Evolutionary conservation across 1,284 basidiomycete species (phyloP), one percentile per base, ranked within the genome.

Genomic region (Xerocomus minutiporus): DNA sequence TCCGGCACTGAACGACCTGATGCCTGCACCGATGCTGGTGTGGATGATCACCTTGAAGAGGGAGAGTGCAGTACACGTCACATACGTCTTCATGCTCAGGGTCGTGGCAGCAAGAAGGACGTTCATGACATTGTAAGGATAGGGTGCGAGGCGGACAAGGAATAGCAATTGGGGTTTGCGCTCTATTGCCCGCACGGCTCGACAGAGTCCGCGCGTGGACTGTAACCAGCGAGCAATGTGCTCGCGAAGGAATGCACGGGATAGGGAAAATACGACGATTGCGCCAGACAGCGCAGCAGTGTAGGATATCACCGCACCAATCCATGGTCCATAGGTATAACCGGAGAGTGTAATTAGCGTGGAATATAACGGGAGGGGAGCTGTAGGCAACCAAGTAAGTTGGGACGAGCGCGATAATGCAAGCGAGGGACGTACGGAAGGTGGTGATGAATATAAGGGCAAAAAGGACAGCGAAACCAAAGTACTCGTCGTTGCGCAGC

Each of bases 101-200:
- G 84, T 83, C n/a, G 88, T 84, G n/a, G 88, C 88, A 3, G 91
- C 91, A 34, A 93, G 80, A 41, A 93, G 80, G 61, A 87, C 90
- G 73, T 93, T 93, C 84, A 93, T 90, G 63, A 93, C 85, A 70
- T 93, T 93, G 75, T 88, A 89, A 0, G 87, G 88, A 65, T 90
- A 90, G 5, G 88, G 88, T 17, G 88, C 91, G 46, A 93, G 77
- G 50, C 91, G 87, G 60, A 93, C 87, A 57, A 93, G 82, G 74
- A 93, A 92, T 46, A 93, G 81, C 7, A 93, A 77, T 64, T 83
- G 83, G 1, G 91, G 91, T 49, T 83, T 82, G 70, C 85, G 87
- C 75, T 93, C 91, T 62, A 93, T 89, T n/a, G 91, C 91, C 38
- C 84, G 80, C 7, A 93, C 86, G 53, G 89, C 86, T 52, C 87